Evolutionary conservation across 352 stramenopile genomes (phyloP), one percentile per base, ranked within the genome.

Genomic region (Globisporangium nodosum): DNA sequence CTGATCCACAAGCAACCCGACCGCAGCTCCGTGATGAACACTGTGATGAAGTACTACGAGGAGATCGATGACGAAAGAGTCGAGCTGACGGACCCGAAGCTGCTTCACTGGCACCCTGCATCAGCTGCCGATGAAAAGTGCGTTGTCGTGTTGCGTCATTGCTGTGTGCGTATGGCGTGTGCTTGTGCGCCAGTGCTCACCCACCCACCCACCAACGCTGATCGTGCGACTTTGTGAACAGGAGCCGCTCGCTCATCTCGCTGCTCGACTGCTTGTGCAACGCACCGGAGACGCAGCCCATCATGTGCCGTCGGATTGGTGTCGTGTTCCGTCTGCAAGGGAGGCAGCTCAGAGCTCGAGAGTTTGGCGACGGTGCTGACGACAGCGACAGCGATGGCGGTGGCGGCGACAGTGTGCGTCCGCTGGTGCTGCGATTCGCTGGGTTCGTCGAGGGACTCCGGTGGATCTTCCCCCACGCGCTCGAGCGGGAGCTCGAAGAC

Each of bases 31-130:
- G 68, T 9, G 49, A 68, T 47, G 51, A 20, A 55, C 18, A 45
- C 46, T 5, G 65, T 68, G 39, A 58, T 76, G 52, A 33, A 55
- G 35, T 45, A 52, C 27, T 56, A 65, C 20, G 24, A 55, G 12
- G 27, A 24, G 6, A 31, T 59, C 3, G 66, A 73, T 3, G 57
- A 72, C n/a, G 70, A 77, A 20, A 70, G 67, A 13, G 43, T 59
- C 21, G 64, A 61, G 15, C 15, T 82, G 9, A 55, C 56, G 5
- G 63, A 79, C 30, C 67, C 57, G 7, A 65, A 57, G 40, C 58
- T 86, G n/a, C 68, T 90, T 6, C 73, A 78, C 46, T 90, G 78
- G 81, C 73, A 81, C 45, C 76, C 78, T 18, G 69, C 76, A 5
- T 78, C 74, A 0, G 56, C 58, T 7, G 56, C 56, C 5, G 76